These are phyloP conservation scores for Akebia trifoliata DNA, from an alignment of 164 flowering plant species.

Conservation along the genomic window DNA sequence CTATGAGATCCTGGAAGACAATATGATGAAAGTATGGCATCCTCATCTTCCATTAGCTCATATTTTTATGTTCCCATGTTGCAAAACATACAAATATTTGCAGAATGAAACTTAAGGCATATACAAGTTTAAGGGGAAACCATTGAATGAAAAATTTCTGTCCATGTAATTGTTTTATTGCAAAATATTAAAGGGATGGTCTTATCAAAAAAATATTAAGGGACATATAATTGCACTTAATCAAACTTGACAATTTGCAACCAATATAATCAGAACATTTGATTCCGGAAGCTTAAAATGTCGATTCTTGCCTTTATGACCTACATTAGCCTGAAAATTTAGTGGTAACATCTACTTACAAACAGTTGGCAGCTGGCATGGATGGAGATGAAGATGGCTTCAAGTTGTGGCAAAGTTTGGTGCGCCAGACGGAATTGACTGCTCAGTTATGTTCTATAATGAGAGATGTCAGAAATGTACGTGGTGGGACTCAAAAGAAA, in stretches of 20 bases:
- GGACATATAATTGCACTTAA: not conserved
- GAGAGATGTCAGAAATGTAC: constrained; percentile 93
- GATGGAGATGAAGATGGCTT: constrained; percentile 79
- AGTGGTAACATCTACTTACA: constrained; percentile 4
- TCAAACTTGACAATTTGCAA: too few species aligned
- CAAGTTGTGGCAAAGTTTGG: constrained; percentile 93
- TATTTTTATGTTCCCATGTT: not conserved
- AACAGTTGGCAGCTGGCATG: constrained; percentile 59
- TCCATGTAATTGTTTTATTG: not conserved
- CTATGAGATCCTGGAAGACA: constrained; percentile 85
- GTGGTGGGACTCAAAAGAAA: constrained; percentile 95
- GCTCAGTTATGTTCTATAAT: constrained; percentile 91
- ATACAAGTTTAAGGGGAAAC: not conserved
- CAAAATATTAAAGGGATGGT: not conserved
- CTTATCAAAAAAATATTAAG: not conserved
- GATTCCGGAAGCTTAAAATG: not conserved
- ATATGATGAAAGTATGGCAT: constrained; percentile 72
- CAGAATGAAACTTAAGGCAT: not conserved
- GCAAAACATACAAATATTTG: not conserved
- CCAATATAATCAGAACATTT: not conserved
- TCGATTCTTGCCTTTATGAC: not conserved
- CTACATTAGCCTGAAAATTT: not conserved
- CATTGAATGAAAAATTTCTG: not conserved
- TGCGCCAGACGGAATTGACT: constrained; percentile 92
- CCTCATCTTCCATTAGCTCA: constrained; percentile 1